Evolutionary conservation across 2,329 filamentous ascomycete species (phyloP), one percentile per base, ranked within the genome.

Genomic region (Sporothrix protearum): DNA sequence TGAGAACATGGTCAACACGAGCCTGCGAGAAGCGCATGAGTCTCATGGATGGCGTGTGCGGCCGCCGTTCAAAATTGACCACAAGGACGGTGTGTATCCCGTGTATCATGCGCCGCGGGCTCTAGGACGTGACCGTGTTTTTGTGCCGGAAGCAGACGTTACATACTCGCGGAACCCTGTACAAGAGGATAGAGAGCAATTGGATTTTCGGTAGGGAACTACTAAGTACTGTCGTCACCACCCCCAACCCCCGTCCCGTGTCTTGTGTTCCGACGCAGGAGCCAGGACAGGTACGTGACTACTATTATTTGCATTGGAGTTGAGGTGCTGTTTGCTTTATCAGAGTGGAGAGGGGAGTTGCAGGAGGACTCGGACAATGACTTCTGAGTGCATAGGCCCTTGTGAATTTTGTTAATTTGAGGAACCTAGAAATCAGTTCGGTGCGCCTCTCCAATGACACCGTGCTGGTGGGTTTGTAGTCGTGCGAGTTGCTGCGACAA

Each of bases 61-160:
- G 42, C 63, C 63, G 45, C 63, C 63, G 45, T 67, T 67, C 63
- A 49, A 67, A 51, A 51, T 67, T 14, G 42, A 67, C 63, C 63
- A 67, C 63, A 67, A 67, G n/a, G 63, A 67, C 63, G 63, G 63
- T 51, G 63, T 67, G 25, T 67, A 67, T 33, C 63, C 63, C 45
- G 63, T 67, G 42, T 67, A 51, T 67, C 42, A 67, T 67, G 25
- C 63, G 25, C 63, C 63, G 63, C 63, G 63, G 42, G 5, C 42
- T 51, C 63, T 67, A 10, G 39, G 63, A 51, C 63, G 63, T 14
- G 42, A 28, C 42, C 39, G 45, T 49, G 25, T 3, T 30, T 49
- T 67, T 51, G 25, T 67, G 63, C 63, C 63, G 42, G 63, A 67
- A 22, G 63, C 63, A 67, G 63, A 67, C 22, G 63, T 67, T 45